Conservation (phyloP, 805 yeast genomes). For the Yarrowia alimentaria region DNA sequence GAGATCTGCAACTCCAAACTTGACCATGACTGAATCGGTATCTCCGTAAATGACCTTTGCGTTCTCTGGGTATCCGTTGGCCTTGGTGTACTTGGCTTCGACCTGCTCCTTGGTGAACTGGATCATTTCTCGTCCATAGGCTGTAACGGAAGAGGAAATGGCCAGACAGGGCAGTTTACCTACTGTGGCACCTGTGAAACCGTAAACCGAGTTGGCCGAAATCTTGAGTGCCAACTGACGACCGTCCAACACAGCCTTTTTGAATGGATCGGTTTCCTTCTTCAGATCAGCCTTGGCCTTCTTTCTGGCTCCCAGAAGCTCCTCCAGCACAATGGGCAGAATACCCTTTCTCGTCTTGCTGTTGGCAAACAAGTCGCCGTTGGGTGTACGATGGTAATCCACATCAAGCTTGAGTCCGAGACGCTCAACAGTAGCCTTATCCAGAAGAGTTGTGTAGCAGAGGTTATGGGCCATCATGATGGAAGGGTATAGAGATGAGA, state of each 20-base stretch:
- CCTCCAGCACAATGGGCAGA: conserved; percentile 86
- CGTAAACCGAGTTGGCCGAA: conserved; percentile 97
- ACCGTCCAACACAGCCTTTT: conserved; percentile 90
- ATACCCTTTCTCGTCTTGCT: conserved; percentile 71
- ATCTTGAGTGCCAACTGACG: conserved; percentile 94
- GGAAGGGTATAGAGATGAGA: conserved; percentile 95
- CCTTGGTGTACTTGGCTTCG: conserved; percentile 71
- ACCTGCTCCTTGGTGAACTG: conserved; percentile 86
- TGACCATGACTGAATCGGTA: conserved; percentile 99
- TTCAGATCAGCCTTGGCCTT: conserved; percentile 87
- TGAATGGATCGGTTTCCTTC: conserved; percentile 92
- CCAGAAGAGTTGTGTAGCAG: conserved; percentile 87
- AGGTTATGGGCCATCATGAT: conserved; percentile 99
- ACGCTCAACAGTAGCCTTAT: conserved; percentile 63
- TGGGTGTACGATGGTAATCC: conserved; percentile 86
- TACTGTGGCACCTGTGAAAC: conserved; percentile 98
- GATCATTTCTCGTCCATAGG: conserved; percentile 96
- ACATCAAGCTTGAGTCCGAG: conserved; percentile 61
- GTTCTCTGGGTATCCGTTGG: conserved; percentile 80
- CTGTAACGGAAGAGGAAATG: conserved; percentile 91
- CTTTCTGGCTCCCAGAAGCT: conserved; percentile 86
- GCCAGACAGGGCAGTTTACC: conserved; percentile 97
- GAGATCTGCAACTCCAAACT: conserved; percentile 80
- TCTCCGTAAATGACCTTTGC: conserved; percentile 96
- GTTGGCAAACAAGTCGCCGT: conserved; percentile 86